A percentile compares a stretch with the other conserved stretches of the same genome.
Conservation (phyloP, 1,284 basidiomycete genomes). For the Agaricales sp. region DNA sequence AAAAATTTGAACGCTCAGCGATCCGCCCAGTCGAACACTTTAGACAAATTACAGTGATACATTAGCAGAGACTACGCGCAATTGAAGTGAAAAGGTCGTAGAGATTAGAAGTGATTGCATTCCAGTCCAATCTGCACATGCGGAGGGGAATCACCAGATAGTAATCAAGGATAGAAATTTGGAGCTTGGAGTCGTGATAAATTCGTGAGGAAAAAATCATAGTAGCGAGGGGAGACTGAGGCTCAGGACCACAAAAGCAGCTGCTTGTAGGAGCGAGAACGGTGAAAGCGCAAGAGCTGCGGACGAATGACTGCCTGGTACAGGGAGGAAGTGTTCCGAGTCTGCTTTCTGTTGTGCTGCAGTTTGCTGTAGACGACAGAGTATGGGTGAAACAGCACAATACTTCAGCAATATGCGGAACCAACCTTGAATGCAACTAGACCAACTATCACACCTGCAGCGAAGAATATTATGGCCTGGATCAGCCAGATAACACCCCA, state of each 20-base stretch:
- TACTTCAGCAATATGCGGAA: constrained; percentile 3
- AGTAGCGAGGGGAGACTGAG: neutral
- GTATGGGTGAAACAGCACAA: constrained; percentile 6
- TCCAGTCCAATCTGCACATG: neutral
- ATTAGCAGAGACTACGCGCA: too few relatives aligned
- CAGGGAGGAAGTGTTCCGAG: constrained; percentile 49
- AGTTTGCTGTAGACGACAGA: constrained; percentile 33
- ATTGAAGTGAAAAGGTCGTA: too few relatives aligned
- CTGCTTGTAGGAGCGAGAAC: neutral
- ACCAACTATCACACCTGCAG: constrained; percentile 73
- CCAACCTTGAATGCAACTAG: constrained; percentile 77
- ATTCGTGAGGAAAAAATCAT: neutral
- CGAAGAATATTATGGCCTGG: constrained; percentile 76
- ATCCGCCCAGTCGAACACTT: too few relatives aligned
- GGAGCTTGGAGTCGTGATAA: constrained; percentile 8
- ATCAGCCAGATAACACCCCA: constrained; percentile 92
- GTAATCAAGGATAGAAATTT: neutral
- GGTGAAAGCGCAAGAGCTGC: neutral
- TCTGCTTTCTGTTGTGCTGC: constrained; percentile 39
- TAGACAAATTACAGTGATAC: too few relatives aligned
- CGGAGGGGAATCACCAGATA: neutral
- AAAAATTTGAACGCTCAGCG: too few relatives aligned
- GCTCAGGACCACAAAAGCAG: neutral
- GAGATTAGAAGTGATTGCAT: neutral
- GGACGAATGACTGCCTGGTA: constrained; percentile 31